Percentiles rank a stretch among this genome's conserved stretches.
These are phyloP conservation scores for Chlorokybus atmophyticus DNA, from an alignment of 139 green algal species.

Conservation along the genomic window DNA sequence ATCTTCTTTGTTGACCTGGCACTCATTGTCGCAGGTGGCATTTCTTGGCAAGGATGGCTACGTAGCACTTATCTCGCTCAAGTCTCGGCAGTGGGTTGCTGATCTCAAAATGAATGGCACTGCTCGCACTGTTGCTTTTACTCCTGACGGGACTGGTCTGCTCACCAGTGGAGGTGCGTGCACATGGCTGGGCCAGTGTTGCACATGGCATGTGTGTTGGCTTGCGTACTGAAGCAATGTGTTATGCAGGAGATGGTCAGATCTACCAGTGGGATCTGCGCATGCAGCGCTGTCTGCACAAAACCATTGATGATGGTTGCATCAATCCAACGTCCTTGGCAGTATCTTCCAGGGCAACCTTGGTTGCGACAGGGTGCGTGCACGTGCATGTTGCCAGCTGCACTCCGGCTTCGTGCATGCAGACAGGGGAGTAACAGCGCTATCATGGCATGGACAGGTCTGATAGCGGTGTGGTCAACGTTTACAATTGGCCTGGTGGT, in stretches of 20 bases:
- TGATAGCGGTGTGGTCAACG: slow-evolving; percentile 63
- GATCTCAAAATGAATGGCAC: slow-evolving; percentile 73
- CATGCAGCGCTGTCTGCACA: slow-evolving; percentile 57
- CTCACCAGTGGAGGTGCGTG: slow-evolving; percentile 37
- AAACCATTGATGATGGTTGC: slow-evolving; percentile 55
- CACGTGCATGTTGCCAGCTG: background rate
- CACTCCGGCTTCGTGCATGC: too few species aligned
- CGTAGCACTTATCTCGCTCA: slow-evolving; percentile 58
- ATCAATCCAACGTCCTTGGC: slow-evolving; percentile 42
- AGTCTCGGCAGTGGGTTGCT: slow-evolving; percentile 46
- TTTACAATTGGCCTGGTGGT: slow-evolving; percentile 45
- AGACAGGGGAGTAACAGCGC: too few species aligned
- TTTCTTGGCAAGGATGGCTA: slow-evolving; percentile 65
- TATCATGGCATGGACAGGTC: too few species aligned
- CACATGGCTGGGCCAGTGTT: too few species aligned
- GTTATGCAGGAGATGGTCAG: slow-evolving; percentile 46
- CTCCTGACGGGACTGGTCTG: slow-evolving; percentile 45
- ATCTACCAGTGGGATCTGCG: slow-evolving; percentile 87
- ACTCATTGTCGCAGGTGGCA: slow-evolving; percentile 37
- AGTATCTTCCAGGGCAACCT: slow-evolving; percentile 37
- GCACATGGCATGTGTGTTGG: slow-evolving; percentile 27
- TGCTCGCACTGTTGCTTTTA: slow-evolving; percentile 55
- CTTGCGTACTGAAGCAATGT: background rate
- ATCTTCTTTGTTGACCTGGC: background rate
- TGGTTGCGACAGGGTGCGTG: slow-evolving; percentile 45